Evolutionary conservation across 2,329 filamentous ascomycete genomes (phyloP).

Genomic region (Didymella glomerata): DNA sequence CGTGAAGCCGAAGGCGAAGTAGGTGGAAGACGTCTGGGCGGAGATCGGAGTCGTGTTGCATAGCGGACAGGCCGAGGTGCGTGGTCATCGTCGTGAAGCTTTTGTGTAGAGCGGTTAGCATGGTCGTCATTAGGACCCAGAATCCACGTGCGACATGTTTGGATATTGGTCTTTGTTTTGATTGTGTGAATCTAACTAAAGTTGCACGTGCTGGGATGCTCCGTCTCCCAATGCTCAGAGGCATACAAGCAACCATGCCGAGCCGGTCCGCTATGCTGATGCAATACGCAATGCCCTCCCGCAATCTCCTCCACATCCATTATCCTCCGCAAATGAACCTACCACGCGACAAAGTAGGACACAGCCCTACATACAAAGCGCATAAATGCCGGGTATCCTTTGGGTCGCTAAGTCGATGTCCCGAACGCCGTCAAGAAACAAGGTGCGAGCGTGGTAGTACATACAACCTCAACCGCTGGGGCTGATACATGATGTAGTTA

Average conservation of each 20-base stretch:
- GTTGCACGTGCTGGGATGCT: neutral
- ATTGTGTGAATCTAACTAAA: conserved; percentile 10
- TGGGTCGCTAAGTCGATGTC: conserved; percentile 14
- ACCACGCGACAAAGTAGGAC: conserved; percentile 9
- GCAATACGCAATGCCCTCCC: neutral
- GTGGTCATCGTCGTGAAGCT: too few relatives aligned
- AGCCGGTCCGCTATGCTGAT: conserved; percentile 3
- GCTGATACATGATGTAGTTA: neutral
- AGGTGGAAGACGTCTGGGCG: too few relatives aligned
- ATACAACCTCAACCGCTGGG: neutral
- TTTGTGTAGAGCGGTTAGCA: too few relatives aligned
- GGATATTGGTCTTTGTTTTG: conserved; percentile 5
- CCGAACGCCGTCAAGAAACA: conserved; percentile 14
- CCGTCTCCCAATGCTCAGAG: neutral
- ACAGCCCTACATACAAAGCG: conserved; percentile 12
- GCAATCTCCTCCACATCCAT: neutral
- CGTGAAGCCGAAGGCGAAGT: conserved; percentile 61
- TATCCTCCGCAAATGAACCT: conserved; percentile 1
- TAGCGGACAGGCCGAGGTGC: too few relatives aligned
- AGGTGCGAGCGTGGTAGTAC: neutral
- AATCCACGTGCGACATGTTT: too few relatives aligned
- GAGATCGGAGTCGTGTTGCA: too few relatives aligned
- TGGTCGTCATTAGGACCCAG: too few relatives aligned
- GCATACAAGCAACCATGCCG: neutral
- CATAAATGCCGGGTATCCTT: conserved; percentile 20